phyloP scores from a whole-genome alignment of 1,139 yeast species.

The Blastobotrys proliferans region DNA sequence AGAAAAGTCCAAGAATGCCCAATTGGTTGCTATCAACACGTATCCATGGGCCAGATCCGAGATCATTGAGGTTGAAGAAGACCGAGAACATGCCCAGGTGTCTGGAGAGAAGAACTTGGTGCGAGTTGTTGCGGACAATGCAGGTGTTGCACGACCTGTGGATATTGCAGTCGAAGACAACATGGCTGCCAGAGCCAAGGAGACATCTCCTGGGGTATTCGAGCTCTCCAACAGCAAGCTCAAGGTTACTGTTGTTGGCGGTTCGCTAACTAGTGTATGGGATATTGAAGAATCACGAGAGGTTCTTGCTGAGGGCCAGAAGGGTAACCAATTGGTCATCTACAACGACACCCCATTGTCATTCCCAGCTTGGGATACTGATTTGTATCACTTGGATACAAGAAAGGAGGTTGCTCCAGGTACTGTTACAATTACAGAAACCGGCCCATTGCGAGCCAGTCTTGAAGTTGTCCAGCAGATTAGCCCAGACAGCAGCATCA shows the following conservation, averaged over 20 bases:
- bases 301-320: constrained; percentile 53
- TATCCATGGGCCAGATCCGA: constrained; percentile 67
- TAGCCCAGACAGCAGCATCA: constrained; percentile 54
- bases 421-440: constrained; percentile 44
- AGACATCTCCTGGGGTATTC: constrained; percentile 39
- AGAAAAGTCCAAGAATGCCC: constrained; percentile 17
- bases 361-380: constrained; percentile 98
- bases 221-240: constrained; percentile 58
- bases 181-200: constrained; percentile 33
- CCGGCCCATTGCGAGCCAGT: constrained; percentile 58
- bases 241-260: constrained; percentile 56
- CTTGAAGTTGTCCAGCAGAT: constrained; percentile 55
- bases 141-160: constrained; percentile 6
- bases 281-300: constrained; percentile 63
- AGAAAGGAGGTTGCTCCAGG: constrained; percentile 48
- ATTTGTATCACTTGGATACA: constrained; percentile 73
- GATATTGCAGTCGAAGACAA: constrained; percentile 10
- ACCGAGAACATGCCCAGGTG: neutral
- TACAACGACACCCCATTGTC: constrained; percentile 86
- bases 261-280: constrained; percentile 62
- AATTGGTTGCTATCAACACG: constrained; percentile 46
- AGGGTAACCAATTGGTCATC: constrained; percentile 71
- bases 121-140: constrained; percentile 3
- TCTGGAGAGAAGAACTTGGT: constrained; percentile 6
- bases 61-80: constrained; percentile 41